Evolutionary conservation across 768 basidiomycete genomes (phyloP), one percentile per base, ranked within the genome.

Genomic region (Pleurotus djamor): DNA sequence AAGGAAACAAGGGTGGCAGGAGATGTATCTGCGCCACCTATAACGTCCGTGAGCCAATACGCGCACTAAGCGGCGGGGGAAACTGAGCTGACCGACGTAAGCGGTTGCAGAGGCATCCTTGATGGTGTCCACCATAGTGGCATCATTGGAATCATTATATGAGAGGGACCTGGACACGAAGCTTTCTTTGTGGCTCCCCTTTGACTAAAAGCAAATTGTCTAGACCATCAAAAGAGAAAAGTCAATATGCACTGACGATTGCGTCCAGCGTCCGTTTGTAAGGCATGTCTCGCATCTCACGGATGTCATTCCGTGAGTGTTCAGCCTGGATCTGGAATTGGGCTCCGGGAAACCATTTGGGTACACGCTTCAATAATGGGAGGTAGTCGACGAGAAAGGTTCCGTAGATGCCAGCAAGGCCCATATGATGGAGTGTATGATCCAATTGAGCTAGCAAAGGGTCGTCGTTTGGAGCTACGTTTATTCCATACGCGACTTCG

Each of bases 301-400:
- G 8, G 14, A 50, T 32, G 13, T 50, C 49, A 13, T 34, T 14
- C 2, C 28, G 14, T 13, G 49, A 50, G 14, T 50, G 7, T 16
- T 50, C 49, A 8, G 28, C 49, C 14, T 28, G 28, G 7, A 50
- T 6, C 1, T 32, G 49, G 13, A 50, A 79, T 6, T 64, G 69
- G 0, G 69, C 69, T 1, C 73, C 71, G 36, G 77, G 75, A 43
- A 77, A 60, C 70, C 74, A 77, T 4, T 59, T 63, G 2, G 76
- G 77, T 2, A 77, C 50, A 45, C 75, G 63, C 55, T 72, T 72
- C 17, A 79, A 60, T 10, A 67, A 34, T 10, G 67, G 68, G 13
- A 70, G 34, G 0, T 65, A 58, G 48, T 79, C 75, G 52, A 74
- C 74, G 2, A 77, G 64, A 58, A 68, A 78, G 0, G 71, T 57